Conservation (phyloP, 306 rosid genomes). For the Cicer judaicum region DNA sequence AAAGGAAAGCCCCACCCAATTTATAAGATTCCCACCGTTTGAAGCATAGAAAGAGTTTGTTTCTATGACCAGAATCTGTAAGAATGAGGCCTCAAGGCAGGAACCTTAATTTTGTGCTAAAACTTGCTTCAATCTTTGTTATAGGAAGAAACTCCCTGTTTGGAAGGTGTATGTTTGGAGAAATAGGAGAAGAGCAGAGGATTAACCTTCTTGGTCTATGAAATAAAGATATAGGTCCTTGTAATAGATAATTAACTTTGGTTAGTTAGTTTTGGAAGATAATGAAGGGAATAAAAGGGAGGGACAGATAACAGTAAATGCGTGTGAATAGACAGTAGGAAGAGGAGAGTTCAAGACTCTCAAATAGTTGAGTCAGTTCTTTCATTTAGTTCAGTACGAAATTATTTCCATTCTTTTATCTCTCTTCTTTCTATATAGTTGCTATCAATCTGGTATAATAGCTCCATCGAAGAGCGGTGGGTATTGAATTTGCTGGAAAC, state of each 20-base stretch:
- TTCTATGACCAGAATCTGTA: background rate
- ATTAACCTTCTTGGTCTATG: background rate
- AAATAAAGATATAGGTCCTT: background rate
- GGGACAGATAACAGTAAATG: background rate
- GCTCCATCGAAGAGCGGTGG: too few species aligned
- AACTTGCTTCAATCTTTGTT: background rate
- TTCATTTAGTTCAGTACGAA: background rate
- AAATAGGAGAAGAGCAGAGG: background rate
- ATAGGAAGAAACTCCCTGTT: background rate
- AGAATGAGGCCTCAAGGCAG: background rate
- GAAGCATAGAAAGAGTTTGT: background rate
- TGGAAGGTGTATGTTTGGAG: background rate
- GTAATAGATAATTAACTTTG: background rate
- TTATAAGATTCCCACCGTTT: background rate
- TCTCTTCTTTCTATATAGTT: too few species aligned
- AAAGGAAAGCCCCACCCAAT: background rate
- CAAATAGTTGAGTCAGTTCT: background rate
- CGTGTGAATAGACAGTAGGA: background rate
- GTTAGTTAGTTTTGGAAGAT: background rate
- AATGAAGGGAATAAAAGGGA: background rate
- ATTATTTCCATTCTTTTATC: too few species aligned
- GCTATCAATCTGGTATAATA: too few species aligned
- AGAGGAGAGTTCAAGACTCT: background rate
- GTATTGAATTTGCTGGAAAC: too few species aligned
- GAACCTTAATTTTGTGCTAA: background rate